A percentile compares a stretch with the other conserved stretches of the same genome.
These are phyloP conservation scores for Bolboschoenoplectus hybrid DNA, from an alignment of 202 grass and related monocot species.

Conservation along the genomic window DNA sequence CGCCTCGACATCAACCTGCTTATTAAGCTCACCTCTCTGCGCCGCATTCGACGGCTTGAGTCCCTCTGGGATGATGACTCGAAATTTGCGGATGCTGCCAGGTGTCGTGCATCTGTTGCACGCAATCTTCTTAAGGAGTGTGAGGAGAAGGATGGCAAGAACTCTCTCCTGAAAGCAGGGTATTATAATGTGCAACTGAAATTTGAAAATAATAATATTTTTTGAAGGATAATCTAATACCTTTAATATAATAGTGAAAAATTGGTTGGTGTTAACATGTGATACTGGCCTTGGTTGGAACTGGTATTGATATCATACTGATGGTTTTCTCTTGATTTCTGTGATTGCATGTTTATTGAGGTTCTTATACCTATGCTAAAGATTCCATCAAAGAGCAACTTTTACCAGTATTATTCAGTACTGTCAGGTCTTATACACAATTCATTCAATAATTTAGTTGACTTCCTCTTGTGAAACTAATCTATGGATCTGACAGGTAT, in stretches of 20 bases:
- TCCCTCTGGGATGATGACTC: slow-evolving; percentile 92
- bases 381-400: background rate
- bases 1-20: slow-evolving; percentile 90
- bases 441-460: background rate
- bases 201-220: slow-evolving; percentile 19
- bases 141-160: slow-evolving; percentile 69
- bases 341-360: background rate
- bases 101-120: slow-evolving; percentile 60
- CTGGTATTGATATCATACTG: background rate
- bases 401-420: background rate
- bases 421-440: background rate
- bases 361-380: slow-evolving; percentile 16
- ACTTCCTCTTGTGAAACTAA: background rate
- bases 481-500: slow-evolving; percentile 44
- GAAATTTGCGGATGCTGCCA: slow-evolving; percentile 58
- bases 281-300: background rate
- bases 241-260: background rate
- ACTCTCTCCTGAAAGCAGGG: slow-evolving; percentile 78
- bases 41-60: slow-evolving; percentile 89
- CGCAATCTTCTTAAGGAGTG: slow-evolving; percentile 73
- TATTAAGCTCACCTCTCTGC: slow-evolving; percentile 95
- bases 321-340: background rate
- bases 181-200: background rate
- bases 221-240: background rate
- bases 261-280: background rate